Conservation (phyloP, 1,284 basidiomycete genomes). For the Waitea zeae region DNA sequence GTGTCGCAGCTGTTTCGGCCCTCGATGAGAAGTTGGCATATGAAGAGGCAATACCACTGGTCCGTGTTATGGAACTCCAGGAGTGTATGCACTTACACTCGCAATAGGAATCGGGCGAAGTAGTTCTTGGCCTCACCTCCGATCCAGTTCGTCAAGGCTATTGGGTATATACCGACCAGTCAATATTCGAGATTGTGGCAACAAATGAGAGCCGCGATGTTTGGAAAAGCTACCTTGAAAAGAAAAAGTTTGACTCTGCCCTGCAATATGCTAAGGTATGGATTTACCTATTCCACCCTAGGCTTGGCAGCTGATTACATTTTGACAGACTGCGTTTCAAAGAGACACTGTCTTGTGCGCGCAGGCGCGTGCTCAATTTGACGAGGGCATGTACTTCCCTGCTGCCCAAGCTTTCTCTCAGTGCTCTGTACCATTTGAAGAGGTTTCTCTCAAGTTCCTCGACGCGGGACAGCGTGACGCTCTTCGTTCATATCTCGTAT, state of each 20-base stretch:
- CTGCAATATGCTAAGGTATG: conserved; percentile 73
- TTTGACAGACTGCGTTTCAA: conserved; percentile 58
- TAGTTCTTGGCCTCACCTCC: conserved; percentile 53
- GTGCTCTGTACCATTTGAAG: conserved; percentile 81
- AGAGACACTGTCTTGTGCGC: conserved; percentile 71
- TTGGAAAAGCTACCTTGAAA: conserved; percentile 82
- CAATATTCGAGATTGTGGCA: conserved; percentile 80
- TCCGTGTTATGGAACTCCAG: conserved; percentile 16
- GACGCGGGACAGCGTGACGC: conserved; percentile 89
- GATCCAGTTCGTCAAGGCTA: conserved; percentile 84
- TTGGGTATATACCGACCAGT: conserved; percentile 88
- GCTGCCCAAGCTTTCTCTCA: conserved; percentile 88
- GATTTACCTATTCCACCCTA: too few species aligned
- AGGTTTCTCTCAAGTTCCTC: conserved; percentile 81
- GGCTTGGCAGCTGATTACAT: neutral
- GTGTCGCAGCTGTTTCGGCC: conserved; percentile 63
- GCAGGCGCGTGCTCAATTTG: conserved; percentile 78
- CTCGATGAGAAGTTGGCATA: conserved; percentile 75
- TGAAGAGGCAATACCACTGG: conserved; percentile 71
- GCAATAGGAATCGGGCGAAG: conserved; percentile 52
- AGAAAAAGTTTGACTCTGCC: conserved; percentile 63
- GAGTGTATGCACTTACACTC: neutral
- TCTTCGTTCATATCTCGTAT: conserved; percentile 78
- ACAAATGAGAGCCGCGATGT: conserved; percentile 86
- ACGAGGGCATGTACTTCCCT: conserved; percentile 71